A percentile compares a stretch with the other conserved stretches of the same genome.
Conservation (phyloP, 345 rosid genomes). For the Gossypium sturtianum region DNA sequence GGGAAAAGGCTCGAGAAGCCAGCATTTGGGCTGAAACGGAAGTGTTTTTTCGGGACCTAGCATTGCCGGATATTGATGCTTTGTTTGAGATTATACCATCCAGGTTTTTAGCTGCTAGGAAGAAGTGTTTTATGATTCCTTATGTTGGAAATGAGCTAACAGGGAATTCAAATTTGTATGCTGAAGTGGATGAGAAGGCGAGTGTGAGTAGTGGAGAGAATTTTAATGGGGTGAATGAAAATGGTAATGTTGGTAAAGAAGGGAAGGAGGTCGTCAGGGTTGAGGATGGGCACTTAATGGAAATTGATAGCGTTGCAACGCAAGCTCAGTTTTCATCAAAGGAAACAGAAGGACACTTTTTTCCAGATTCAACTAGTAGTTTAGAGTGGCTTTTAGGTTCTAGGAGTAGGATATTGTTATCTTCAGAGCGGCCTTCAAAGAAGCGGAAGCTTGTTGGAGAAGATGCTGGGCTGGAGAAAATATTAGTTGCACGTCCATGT, state of each 20-base stretch:
- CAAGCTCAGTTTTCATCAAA: conserved; percentile 15
- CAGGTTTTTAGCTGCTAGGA: conserved; percentile 36
- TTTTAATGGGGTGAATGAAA: conserved; percentile 18
- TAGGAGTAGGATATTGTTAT: conserved; percentile 62
- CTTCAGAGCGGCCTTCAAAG: conserved; percentile 88
- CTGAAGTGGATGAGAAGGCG: conserved; percentile 4
- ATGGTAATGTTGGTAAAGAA: conserved; percentile 15
- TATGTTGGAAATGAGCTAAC: conserved; percentile 25
- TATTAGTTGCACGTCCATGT: conserved; percentile 59
- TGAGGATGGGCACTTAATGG: conserved; percentile 36
- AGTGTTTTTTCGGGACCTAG: conserved; percentile 71
- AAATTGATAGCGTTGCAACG: conserved; percentile 31
- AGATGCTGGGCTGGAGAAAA: conserved; percentile 75
- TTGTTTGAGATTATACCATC: conserved; percentile 42
- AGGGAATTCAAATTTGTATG: background rate
- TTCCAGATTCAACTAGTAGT: conserved; percentile 33
- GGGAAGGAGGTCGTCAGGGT: conserved; percentile 21
- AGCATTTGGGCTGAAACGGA: conserved; percentile 75
- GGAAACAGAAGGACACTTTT: conserved; percentile 26
- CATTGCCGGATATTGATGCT: conserved; percentile 65
- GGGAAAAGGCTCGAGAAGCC: conserved; percentile 51
- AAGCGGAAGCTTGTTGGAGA: conserved; percentile 72
- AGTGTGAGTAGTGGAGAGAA: conserved; percentile 15
- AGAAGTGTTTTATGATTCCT: conserved; percentile 50
- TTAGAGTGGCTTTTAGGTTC: conserved; percentile 88